These are phyloP conservation scores for Boechera retrofracta DNA, from an alignment of 345 rosid genomes.

Conservation along the genomic window DNA sequence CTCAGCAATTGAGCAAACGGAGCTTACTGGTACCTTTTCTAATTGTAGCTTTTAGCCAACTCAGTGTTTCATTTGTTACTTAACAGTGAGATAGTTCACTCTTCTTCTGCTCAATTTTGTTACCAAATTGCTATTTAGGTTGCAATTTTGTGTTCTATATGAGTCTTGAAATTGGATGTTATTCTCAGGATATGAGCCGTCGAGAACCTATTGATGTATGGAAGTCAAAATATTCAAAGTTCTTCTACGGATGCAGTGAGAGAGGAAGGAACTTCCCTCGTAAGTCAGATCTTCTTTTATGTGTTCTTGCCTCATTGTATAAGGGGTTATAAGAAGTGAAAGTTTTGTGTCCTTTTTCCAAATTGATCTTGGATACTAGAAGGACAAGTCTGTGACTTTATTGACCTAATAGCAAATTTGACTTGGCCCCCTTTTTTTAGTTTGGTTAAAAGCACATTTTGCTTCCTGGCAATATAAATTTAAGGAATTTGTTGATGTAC, in stretches of 20 bases:
- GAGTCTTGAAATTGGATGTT: slow-evolving; percentile 7
- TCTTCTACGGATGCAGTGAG: slow-evolving; percentile 81
- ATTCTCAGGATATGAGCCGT: slow-evolving; percentile 57
- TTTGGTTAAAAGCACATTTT: slow-evolving; percentile 30
- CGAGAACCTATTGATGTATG: slow-evolving; percentile 77
- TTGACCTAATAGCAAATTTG: slow-evolving; percentile 18
- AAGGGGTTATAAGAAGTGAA: slow-evolving; percentile 6
- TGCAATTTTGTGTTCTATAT: not conserved
- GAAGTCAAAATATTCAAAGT: slow-evolving; percentile 73
- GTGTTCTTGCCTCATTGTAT: not conserved
- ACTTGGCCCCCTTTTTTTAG: slow-evolving; percentile 16
- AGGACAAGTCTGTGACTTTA: slow-evolving; percentile 34
- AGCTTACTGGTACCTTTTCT: slow-evolving; percentile 59
- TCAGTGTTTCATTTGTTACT: slow-evolving; percentile 9
- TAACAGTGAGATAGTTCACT: slow-evolving; percentile 17
- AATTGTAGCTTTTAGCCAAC: not conserved
- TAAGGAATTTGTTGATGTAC: slow-evolving; percentile 16
- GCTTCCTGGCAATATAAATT: not conserved
- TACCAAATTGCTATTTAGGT: not conserved
- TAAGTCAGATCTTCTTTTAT: slow-evolving; percentile 50
- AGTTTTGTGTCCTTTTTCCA: slow-evolving; percentile 12
- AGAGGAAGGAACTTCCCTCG: slow-evolving; percentile 71
- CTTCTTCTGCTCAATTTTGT: slow-evolving; percentile 1
- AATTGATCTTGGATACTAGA: slow-evolving; percentile 6
- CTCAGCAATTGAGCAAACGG: slow-evolving; percentile 71